Evolutionary conservation across 2,329 filamentous ascomycete species (phyloP), one percentile per base, ranked within the genome.

Genomic region (Ceratocystis colombiana): DNA sequence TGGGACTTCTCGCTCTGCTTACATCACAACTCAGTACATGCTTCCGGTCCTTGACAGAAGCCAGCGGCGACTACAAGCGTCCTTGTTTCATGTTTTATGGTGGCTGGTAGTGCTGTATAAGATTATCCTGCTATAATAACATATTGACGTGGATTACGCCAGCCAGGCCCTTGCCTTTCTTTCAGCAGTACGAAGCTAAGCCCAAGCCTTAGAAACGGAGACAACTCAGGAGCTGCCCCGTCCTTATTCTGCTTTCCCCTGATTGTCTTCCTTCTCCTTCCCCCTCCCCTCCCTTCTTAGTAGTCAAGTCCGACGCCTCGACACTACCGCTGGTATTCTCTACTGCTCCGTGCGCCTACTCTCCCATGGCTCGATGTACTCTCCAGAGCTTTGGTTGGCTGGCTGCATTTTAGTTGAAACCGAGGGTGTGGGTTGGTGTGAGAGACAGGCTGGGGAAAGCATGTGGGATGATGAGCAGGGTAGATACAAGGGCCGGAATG

Each of bases 401-500:
- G 17, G n/a, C 6, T n/a, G 46, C n/a, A 22, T 3, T n/a, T 17
- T 0, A 22, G 46, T 20, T 0, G 46, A n/a, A 22, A 57, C 22
- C 53, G 28, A 28, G 28, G 22, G 53, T 17, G 25, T 22, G 53
- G 53, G 53, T 17, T 28, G 17, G 8, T 4, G 28, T 17, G 53
- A 28, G 6, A 57, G 53, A 28, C 28, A 57, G 53, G 53, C 22
- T 57, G 53, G 53, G 53, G 53, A 57, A 57, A 30, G 46, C 37
- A 12, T 22, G 17, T 50, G 20, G 45, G 46, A 25, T 50, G 46
- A 50, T 10, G 15, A 20, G 45, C 45, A 50, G 46, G 53, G 53
- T 8, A 30, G 22, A 12, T 6, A 8, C 53, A 57, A 28, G 17
- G 25, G 53, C 3, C 53, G 22, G 22, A 12, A 15, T 6, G 12